Conservation (phyloP, 257 asterid species). For the Plantago elongata region DNA sequence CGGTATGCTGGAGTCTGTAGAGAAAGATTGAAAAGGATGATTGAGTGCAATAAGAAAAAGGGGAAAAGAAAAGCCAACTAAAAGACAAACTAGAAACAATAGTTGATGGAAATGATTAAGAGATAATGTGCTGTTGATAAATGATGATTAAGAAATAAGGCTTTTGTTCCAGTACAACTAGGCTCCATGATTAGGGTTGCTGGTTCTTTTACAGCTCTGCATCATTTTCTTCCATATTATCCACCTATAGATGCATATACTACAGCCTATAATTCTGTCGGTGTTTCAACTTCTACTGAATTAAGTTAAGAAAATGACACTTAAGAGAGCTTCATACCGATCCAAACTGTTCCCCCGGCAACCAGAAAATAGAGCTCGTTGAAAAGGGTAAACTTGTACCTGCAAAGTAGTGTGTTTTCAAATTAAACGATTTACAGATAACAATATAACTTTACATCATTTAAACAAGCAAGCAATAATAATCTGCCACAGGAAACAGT, state of each 20-base stretch:
- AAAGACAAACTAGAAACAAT: no score
- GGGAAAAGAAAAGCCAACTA: no score
- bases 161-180: no score
- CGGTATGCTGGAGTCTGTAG: constrained; percentile 59
- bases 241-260: no score
- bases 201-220: no score
- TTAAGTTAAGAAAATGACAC: constrained; percentile 6
- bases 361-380: constrained; percentile 97
- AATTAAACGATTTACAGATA: background rate
- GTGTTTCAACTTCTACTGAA: background rate
- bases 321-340: constrained; percentile 47
- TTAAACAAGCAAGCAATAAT: background rate
- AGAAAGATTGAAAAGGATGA: constrained; percentile 5
- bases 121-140: no score
- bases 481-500: background rate
- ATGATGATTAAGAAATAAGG: no score
- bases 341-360: constrained; percentile 99
- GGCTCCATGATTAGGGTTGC: no score
- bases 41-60: no score
- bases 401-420: constrained; percentile 31
- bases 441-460: background rate
- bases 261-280: no score
- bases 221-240: no score
- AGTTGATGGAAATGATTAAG: no score
- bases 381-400: constrained; percentile 96